phyloP scores from a whole-genome alignment of 2,329 filamentous ascomycete species.

The Colletotrichum siamense region DNA sequence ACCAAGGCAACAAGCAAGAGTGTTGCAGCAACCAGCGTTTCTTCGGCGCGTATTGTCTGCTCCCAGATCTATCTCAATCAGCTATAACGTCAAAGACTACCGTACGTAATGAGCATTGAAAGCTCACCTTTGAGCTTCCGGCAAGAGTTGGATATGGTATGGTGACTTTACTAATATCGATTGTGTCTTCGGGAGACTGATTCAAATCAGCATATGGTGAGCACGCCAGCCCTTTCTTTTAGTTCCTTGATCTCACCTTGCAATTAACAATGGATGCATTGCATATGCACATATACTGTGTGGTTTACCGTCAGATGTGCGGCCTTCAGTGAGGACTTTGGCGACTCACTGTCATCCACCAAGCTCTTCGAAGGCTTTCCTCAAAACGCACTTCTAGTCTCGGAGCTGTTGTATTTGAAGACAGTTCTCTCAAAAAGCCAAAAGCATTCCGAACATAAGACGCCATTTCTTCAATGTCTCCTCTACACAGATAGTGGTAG shows the following conservation, averaged over 20 bases:
- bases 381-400: background rate
- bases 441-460: background rate
- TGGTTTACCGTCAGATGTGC: background rate
- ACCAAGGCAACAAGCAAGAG: background rate
- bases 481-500: background rate
- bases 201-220: background rate
- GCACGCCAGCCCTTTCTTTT: rapidly evolving
- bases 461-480: background rate
- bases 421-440: background rate
- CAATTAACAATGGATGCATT: background rate
- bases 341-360: background rate
- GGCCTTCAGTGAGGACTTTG: too few relatives aligned
- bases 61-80: background rate
- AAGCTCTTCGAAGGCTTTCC: background rate
- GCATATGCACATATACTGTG: background rate
- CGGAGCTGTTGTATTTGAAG: background rate
- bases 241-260: background rate
- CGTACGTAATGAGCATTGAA: background rate
- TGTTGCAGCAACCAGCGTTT: background rate
- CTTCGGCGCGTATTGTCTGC: background rate
- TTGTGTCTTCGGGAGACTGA: background rate
- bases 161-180: background rate
- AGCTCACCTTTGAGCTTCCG: background rate
- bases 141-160: background rate
- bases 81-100: background rate